Evolutionary conservation across 352 stramenopile species (phyloP), one percentile per base, ranked within the genome.

Genomic region (Pythium aristosporum): DNA sequence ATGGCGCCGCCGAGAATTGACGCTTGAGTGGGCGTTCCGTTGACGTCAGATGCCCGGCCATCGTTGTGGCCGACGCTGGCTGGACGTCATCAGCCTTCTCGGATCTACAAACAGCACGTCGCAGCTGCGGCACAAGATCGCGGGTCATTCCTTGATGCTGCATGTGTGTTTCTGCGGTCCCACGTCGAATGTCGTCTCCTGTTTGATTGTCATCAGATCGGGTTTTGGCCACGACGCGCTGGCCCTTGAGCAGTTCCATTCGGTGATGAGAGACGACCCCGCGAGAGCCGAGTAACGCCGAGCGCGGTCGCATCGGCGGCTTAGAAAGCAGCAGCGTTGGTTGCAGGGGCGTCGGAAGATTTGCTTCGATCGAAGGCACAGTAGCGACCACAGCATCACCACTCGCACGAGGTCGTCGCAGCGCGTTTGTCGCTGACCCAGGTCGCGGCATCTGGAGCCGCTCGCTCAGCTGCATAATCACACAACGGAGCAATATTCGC

Each of bases 371-470:
- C 10, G 15, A 9, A 21, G 36, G 16, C 9, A 46, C 39, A n/a
- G 39, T 15, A 46, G 39, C 18, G 39, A 20, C 39, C 39, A 46
- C 39, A 21, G 10, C 8, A 46, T 4, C 5, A 46, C 39, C 13
- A 18, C 13, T 46, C 15, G 10, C 39, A 46, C 16, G 1, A 10
- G 18, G 18, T 46, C 18, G 39, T n/a, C 39, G 39, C 7, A 46
- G 13, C 23, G 15, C 7, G 3, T 47, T 6, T 3, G 41, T 42
- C 50, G 61, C 70, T 7, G 70, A 77, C 1, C 74, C 72, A 13
- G 77, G 74, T 46, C 76, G 68, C 28, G 81, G 77, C 49, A 73
- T 71, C 30, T 77, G 72, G 20, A 90, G 63, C 10, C 77, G 75
- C 25, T 77, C 77, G 30, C 57, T 76, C 57, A 90, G 71, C 77